Base-by-base conservation (phyloP, 176 grass and related monocot species). In the barley (Hordeum vulgare) region DNA sequence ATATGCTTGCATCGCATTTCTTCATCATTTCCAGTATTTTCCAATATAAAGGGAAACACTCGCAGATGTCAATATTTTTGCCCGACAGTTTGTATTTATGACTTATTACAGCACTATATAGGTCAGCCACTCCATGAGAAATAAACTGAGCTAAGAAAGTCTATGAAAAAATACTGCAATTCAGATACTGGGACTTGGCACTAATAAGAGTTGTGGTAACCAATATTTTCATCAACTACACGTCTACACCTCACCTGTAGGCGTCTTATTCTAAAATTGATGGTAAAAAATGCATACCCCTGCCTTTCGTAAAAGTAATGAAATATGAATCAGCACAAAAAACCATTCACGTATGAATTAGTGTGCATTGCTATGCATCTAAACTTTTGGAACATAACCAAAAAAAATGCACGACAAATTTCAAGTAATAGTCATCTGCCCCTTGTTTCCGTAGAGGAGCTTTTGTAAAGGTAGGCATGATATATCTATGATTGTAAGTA, bases 151-250 rank as follows among this genome's bases (percentile, higher is more conserved):
- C 39, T 64, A 21, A 49, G 61, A 18, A 81, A 24, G 54, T 28
- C 37, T 69, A 69, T 61, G 37, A 82, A 89, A 67, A 15, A 84
- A 25, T 41, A 73, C 21, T 11, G 17, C 11, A 14, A 10, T 84
- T 36, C 72, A 57, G 44, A 81, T 51, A 15, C 15, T 57, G 76
- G 58, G 24, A 3, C 34, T 20, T 81, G 78, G 42, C 13, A 73
- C 36, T 18, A 15, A 78, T 31, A 40, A 11, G 20, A 64, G 40
- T 23, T 71, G 35, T 47, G 7, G 5, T 67, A 66, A 80, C 44
- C 8, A 24, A 42, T 53, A 36, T 70, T 83, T 45, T 40, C 47
- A 78, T 79, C 39, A 78, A 61, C 40, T 62, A 23, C 23, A 51
- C 9, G n/a, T n/a, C n/a, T n/a, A n/a, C n/a, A n/a, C n/a, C 72